phyloP scores from a whole-genome alignment of 129 eudicot species.

The Centrapalus pauciflorus region DNA sequence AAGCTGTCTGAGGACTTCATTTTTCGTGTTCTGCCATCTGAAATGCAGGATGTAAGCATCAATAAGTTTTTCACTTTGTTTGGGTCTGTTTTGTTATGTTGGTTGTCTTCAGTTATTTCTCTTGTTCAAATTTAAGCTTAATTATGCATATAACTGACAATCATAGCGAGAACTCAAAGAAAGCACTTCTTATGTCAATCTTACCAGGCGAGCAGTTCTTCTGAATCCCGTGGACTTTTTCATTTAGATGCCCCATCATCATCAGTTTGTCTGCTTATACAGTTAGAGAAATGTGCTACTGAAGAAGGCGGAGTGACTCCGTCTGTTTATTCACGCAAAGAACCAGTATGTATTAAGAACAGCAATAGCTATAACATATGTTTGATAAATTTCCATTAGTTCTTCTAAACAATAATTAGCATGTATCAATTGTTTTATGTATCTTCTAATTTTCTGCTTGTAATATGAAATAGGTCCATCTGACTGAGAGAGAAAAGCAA shows the following conservation, averaged over 20 bases:
- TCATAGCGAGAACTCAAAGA: constrained; percentile 2
- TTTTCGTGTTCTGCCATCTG: constrained; percentile 70
- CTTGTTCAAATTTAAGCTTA: not conserved
- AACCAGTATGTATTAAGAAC: constrained; percentile 59
- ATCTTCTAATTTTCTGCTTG: not conserved
- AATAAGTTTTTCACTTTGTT: not conserved
- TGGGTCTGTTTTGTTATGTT: not conserved
- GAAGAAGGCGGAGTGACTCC: constrained; percentile 98
- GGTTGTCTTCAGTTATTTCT: not conserved
- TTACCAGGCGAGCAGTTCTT: constrained; percentile 67
- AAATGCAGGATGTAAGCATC: constrained; percentile 73
- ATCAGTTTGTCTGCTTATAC: constrained; percentile 84
- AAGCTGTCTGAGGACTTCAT: constrained; percentile 92
- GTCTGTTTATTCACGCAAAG: constrained; percentile 94
- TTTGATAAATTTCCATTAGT: not conserved
- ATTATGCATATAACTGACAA: not conserved
- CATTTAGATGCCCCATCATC: constrained; percentile 93
- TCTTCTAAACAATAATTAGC: not conserved
- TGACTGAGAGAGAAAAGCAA: constrained; percentile 96
- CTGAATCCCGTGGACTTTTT: constrained; percentile 83
- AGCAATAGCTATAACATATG: not conserved
- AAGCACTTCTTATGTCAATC: constrained; percentile 11
- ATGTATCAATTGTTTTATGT: not conserved
- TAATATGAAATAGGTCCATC: constrained; percentile 54
- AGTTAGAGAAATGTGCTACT: constrained; percentile 95